Evolutionary conservation across 148 eudicot genomes (phyloP), one percentile per base, ranked within the genome.

Genomic region (Diospyros kaki): DNA sequence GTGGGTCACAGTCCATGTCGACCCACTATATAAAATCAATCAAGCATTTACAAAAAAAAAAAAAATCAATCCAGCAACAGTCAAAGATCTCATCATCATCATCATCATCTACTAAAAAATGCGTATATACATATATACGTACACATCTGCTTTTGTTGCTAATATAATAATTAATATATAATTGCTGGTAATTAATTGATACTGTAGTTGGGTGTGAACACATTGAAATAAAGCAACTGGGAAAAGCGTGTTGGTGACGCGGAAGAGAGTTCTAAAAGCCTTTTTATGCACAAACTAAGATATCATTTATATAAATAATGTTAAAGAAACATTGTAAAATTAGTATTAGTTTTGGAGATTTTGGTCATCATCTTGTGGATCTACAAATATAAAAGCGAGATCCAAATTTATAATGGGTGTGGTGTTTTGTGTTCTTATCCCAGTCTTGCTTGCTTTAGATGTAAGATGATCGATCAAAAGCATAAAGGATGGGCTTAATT

Each of bases 31-130:
- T 28, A 28, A 28, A 28, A 48, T 48, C 8, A 48, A 8, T 48
- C 52, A 48, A 4, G 52, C 8, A 8, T 4, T 4, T 48, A 48
- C 52, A 48, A 8, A 48, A 48, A 0, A 48, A 66, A 40, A 72
- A 65, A 73, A 78, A 65, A 45, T 73, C 66, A 73, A 64, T 72
- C 76, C 55, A 50, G 76, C 76, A 72, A 50, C 43, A 55, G 72
- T 72, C 76, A 72, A 65, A 73, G 76, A 71, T 72, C 56, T 60
- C 18, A 11, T 48, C 8, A 48, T 48, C 18, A 11, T 48, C 8
- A 48, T 48, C 8, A 4, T 48, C 8, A 8, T 48, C 8, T 48
- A 48, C 4, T 48, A 48, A 0, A 4, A 48, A 8, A 48, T 48
- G 8, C 28, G 28, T 48, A 48, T 48, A 48, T 48, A 48, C 8